phyloP scores from a whole-genome alignment of 192 early-diverging fungal species.

The Helicostylum pulchrum region DNA sequence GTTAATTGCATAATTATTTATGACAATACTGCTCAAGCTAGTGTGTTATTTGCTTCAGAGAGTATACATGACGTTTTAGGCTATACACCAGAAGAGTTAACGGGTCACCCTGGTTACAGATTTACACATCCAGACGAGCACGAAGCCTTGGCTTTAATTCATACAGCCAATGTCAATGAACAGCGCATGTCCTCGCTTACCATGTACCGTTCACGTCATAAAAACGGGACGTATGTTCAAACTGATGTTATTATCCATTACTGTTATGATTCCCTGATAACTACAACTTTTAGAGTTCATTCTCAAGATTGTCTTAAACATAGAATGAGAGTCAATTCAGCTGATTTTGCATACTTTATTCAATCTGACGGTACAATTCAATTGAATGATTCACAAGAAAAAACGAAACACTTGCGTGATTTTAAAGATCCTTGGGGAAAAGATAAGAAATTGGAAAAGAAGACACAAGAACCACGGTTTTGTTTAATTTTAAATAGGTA shows the following conservation, averaged over 20 bases:
- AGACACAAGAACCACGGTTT: constrained; percentile 21
- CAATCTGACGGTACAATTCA: constrained; percentile 1
- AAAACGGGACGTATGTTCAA: constrained; percentile 30
- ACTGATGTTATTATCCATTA: constrained; percentile 27
- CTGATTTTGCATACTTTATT: constrained; percentile 1
- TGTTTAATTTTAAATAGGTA: constrained; percentile 21
- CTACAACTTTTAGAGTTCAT: not conserved
- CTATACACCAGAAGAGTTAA: constrained; percentile 42
- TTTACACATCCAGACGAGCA: constrained; percentile 42
- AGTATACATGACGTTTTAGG: constrained; percentile 42
- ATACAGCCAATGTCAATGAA: constrained; percentile 34
- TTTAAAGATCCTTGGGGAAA: constrained; percentile 10
- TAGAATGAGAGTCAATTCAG: constrained; percentile 6
- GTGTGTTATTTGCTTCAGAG: constrained; percentile 39
- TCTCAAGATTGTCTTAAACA: not conserved
- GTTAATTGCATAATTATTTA: constrained; percentile 46
- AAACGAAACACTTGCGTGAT: not conserved
- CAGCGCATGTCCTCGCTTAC: constrained; percentile 42
- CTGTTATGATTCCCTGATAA: constrained; percentile 27
- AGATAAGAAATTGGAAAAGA: not conserved
- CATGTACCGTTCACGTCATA: constrained; percentile 35
- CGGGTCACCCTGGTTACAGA: constrained; percentile 37
- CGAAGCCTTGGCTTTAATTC: constrained; percentile 23
- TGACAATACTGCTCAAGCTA: constrained; percentile 38
- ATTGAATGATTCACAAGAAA: constrained; percentile 3